Evolutionary conservation across 805 yeast species (phyloP).

Genomic region (Yarrowia sp.): DNA sequence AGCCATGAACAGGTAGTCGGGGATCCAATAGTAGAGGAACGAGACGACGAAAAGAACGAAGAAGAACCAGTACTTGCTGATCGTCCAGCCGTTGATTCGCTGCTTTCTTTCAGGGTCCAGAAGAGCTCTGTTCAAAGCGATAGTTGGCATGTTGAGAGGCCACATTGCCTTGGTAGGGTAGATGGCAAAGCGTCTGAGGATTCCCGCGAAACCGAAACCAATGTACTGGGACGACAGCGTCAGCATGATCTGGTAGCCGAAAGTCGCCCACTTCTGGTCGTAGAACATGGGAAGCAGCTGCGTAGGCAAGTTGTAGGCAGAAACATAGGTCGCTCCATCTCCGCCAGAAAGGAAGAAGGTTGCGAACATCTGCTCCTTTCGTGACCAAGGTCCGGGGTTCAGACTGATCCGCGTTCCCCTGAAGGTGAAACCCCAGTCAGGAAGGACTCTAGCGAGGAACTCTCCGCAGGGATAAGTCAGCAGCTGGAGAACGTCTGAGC

Average conservation of each 20-base stretch:
- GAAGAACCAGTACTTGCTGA: slow-evolving; percentile 54
- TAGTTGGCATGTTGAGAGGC: slow-evolving; percentile 56
- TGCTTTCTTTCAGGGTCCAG: slow-evolving; percentile 33
- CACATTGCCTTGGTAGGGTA: slow-evolving; percentile 47
- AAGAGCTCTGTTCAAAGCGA: slow-evolving; percentile 46
- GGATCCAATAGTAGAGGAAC: slow-evolving; percentile 64
- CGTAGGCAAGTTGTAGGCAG: slow-evolving; percentile 27
- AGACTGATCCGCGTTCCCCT: slow-evolving; percentile 45
- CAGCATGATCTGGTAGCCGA: slow-evolving; percentile 48
- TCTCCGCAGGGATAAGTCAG: slow-evolving; percentile 58
- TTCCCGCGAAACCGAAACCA: slow-evolving; percentile 55
- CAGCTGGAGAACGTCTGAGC: slow-evolving; percentile 53
- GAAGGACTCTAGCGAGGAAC: slow-evolving; percentile 35
- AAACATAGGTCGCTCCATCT: slow-evolving; percentile 46
- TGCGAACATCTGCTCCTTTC: slow-evolving; percentile 61
- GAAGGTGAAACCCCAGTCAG: slow-evolving; percentile 47
- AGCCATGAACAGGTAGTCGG: slow-evolving; percentile 62
- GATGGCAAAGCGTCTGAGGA: slow-evolving; percentile 50
- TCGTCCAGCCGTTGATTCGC: slow-evolving; percentile 57
- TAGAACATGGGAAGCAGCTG: slow-evolving; percentile 33
- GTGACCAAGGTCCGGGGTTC: slow-evolving; percentile 62
- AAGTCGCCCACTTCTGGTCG: slow-evolving; percentile 31
- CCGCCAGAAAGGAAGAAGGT: slow-evolving; percentile 44
- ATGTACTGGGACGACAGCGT: slow-evolving; percentile 49
- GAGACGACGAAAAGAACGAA: slow-evolving; percentile 42